A percentile compares a stretch with the other conserved stretches of the same genome.
phyloP scores from a whole-genome alignment of 2,329 filamentous ascomycete genomes.

The Botrytis paeoniae region DNA sequence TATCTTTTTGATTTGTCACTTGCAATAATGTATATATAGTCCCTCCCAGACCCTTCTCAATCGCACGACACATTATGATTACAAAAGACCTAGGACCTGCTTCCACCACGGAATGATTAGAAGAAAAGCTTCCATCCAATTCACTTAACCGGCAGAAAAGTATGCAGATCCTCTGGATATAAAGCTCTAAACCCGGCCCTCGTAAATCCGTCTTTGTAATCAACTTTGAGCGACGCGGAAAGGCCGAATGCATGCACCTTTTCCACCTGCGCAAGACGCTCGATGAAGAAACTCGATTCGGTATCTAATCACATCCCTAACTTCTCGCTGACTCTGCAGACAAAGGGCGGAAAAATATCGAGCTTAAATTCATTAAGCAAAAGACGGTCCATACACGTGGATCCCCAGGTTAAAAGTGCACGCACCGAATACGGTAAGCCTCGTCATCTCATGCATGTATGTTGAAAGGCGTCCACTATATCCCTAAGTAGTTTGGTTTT shows the following conservation, averaged over 20 bases:
- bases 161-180: not conserved
- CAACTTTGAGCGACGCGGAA: conserved; percentile 10
- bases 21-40: not conserved
- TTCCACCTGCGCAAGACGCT: not conserved
- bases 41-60: no score
- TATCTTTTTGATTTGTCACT: not conserved
- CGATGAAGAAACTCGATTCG: conserved; percentile 8
- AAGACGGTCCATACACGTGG: conserved; percentile 5
- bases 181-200: not conserved
- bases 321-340: conserved; percentile 14
- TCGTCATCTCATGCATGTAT: conserved; percentile 1
- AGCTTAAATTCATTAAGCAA: not conserved
- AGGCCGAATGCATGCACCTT: conserved; percentile 17
- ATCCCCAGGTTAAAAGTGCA: not conserved
- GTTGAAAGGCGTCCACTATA: not conserved
- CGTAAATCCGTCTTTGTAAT: conserved; percentile 14
- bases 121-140: not conserved
- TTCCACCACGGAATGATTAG: not conserved
- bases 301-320: not conserved
- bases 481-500: not conserved
- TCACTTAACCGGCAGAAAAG: not conserved
- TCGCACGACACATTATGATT: not conserved
- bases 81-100: not conserved
- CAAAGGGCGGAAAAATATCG: not conserved
- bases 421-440: conserved; percentile 9